phyloP scores from a whole-genome alignment of 352 stramenopile genomes.

The Pilasporangium apinafurcum region DNA sequence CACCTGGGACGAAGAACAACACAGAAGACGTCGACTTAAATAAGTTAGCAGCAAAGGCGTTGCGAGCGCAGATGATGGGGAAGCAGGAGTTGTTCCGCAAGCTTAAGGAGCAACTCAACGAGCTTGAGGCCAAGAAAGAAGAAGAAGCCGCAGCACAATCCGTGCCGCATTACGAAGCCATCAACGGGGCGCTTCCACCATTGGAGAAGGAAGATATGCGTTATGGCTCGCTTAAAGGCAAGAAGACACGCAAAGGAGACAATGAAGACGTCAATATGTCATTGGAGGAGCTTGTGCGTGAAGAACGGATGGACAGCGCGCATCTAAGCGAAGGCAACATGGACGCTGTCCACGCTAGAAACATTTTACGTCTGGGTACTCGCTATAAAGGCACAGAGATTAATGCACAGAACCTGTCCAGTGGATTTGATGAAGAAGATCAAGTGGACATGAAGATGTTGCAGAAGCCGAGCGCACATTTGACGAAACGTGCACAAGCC shows the following conservation, averaged over 20 bases:
- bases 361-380: conserved; percentile 68
- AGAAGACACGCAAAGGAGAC: conserved; percentile 35
- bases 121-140: conserved; percentile 62
- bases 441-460: conserved; percentile 68
- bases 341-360: conserved; percentile 58
- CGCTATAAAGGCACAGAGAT: conserved; percentile 69
- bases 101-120: conserved; percentile 74
- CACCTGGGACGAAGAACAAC: background rate
- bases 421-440: conserved; percentile 80
- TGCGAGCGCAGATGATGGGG: conserved; percentile 81
- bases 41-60: conserved; percentile 68
- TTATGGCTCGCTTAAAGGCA: conserved; percentile 50
- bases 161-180: conserved; percentile 56
- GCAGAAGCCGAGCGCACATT: conserved; percentile 25
- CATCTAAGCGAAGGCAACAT: conserved; percentile 46
- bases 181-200: conserved; percentile 48
- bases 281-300: conserved; percentile 71
- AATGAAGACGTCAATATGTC: conserved; percentile 18
- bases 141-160: conserved; percentile 23
- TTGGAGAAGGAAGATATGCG: conserved; percentile 66
- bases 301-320: conserved; percentile 57
- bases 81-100: conserved; percentile 67
- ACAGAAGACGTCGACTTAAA: conserved; percentile 50
- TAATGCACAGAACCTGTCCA: conserved; percentile 54
- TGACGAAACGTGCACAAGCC: conserved; percentile 51